Evolutionary conservation across 2,329 filamentous ascomycete species (phyloP), one percentile per base, ranked within the genome.

Genomic region (Cladobotryum protrusum): DNA sequence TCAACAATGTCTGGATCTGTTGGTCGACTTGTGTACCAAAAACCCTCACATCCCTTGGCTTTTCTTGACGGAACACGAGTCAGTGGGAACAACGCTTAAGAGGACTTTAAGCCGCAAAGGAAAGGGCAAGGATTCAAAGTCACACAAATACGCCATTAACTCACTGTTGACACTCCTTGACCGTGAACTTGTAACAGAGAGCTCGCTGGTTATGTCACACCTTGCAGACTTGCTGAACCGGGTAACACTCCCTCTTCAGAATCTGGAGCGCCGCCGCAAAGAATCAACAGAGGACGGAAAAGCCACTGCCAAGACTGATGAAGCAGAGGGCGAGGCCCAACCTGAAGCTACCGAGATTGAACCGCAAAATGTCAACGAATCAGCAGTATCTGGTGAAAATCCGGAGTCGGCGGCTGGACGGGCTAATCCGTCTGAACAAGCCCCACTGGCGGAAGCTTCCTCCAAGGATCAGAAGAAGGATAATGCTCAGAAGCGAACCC

Each of bases 171-270:
- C 83, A 54, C 77, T 99, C 5, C 78, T 99, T 18, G 93, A 97
- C 64, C 87, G 93, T n/a, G 88, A 90, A 56, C 76, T 97, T 54
- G 91, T 99, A 56, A 95, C 96, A 72, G 93, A 99, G 69, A 99
- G 90, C 69, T 91, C 92, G n/a, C 79, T 85, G 6, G 92, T 96
- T 50, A 97, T 99, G 91, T 92, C 96, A 59, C 85, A 90, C 55
- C 78, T 99, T 20, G 93, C 93, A 2, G 84, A 86, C 56, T 74
- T 99, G 29, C 78, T 99, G 20, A 92, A 89, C 65, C 85, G 87
- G 56, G 89, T 97, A 49, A 99, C 93, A 0, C 78, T 86, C 50
- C 93, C 93, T 11, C 76, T 99, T 20, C 87, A 88, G 54, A 82
- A 85, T 32, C 74, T 95, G 19, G 83, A 95, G 57, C 87, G 88